Conservation (phyloP, 257 asterid species). For the Lycium barbarum region DNA sequence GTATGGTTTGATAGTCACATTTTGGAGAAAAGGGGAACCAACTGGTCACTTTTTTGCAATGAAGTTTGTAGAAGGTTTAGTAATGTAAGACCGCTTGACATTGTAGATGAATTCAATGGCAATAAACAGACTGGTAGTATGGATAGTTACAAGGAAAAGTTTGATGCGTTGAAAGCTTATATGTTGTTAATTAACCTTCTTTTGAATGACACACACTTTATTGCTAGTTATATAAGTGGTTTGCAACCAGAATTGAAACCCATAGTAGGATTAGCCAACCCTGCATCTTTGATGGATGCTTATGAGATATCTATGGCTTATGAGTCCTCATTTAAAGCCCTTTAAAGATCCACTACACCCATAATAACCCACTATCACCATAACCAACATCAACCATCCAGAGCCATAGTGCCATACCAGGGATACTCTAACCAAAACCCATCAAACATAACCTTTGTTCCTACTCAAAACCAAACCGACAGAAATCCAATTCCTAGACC, state of each 20-base stretch:
- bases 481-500: not conserved
- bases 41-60: not conserved
- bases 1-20: no score
- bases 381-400: no score
- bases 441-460: no score
- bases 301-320: not conserved
- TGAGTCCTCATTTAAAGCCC: not conserved
- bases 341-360: not conserved
- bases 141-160: not conserved
- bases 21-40: not conserved
- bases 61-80: not conserved
- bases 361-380: not conserved
- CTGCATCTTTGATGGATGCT: not conserved
- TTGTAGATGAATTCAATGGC: not conserved
- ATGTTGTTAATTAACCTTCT: not conserved
- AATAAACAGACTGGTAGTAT: not conserved
- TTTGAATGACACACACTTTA: not conserved
- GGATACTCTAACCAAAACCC: not conserved
- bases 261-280: not conserved
- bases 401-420: not conserved
- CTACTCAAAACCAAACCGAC: not conserved
- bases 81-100: not conserved
- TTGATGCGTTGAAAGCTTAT: not conserved
- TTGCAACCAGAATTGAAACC: not conserved
- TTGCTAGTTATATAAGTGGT: not conserved